Percentiles rank a stretch among this genome's conserved stretches.
Evolutionary conservation across 2,329 filamentous ascomycete species (phyloP).

Genomic region (Penicillium psychrosexuale): DNA sequence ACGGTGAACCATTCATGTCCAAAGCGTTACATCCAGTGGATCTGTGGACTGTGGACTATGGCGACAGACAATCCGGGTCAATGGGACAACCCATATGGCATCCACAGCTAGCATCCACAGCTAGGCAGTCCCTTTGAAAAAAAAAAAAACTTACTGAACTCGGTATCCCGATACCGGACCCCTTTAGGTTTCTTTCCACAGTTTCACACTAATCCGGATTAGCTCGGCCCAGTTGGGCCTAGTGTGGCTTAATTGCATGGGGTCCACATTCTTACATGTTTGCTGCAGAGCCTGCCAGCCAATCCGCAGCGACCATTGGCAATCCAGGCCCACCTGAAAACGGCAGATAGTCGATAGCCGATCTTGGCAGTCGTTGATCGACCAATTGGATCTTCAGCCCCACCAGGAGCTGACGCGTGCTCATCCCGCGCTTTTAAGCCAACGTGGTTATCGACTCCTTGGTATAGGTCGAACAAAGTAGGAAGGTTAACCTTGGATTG

Average conservation of each 20-base stretch:
- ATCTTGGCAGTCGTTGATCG: slow-evolving; percentile 33
- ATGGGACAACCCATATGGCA: neutral
- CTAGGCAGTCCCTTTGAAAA: neutral
- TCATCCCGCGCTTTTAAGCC: slow-evolving; percentile 21
- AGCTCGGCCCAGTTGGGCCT: neutral
- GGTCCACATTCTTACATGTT: slow-evolving; percentile 22
- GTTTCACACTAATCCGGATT: neutral
- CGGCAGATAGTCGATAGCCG: slow-evolving; percentile 43
- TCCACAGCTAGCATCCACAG: neutral
- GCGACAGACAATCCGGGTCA: neutral
- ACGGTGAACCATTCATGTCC: slow-evolving; percentile 8
- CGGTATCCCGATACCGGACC: slow-evolving; percentile 20
- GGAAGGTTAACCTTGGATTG: slow-evolving; percentile 2
- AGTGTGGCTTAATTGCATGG: slow-evolving; percentile 2
- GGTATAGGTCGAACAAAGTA: slow-evolving; percentile 1
- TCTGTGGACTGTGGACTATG: neutral
- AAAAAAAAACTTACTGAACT: neutral
- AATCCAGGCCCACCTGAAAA: slow-evolving; percentile 15
- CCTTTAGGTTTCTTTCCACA: neutral
- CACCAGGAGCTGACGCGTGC: slow-evolving; percentile 37
- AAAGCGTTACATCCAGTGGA: neutral
- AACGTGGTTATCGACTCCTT: slow-evolving; percentile 14
- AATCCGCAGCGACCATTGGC: neutral
- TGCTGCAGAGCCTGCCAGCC: slow-evolving; percentile 15
- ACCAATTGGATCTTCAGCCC: slow-evolving; percentile 25